Conservation (phyloP, 495 filamentous ascomycete genomes). For the Daldinia grandis region DNA sequence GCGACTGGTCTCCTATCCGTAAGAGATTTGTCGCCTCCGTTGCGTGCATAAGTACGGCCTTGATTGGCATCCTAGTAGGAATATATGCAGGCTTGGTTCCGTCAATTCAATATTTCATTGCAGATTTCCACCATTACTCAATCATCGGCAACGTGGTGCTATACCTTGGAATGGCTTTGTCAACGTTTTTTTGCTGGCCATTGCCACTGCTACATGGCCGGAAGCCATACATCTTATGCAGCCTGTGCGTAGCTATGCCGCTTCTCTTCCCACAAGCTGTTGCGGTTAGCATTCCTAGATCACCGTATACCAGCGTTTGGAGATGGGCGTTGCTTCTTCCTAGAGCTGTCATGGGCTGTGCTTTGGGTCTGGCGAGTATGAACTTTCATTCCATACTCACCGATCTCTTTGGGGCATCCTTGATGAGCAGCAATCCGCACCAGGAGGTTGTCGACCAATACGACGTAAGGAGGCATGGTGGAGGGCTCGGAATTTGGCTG, state of each 20-base stretch:
- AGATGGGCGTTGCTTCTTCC: constrained; percentile 68
- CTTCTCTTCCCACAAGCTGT: constrained; percentile 79
- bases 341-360: constrained; percentile 69
- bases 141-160: constrained; percentile 78
- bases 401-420: constrained; percentile 76
- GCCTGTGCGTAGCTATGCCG: constrained; percentile 71
- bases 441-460: constrained; percentile 69
- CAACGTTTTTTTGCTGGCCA: constrained; percentile 75
- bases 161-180: constrained; percentile 71
- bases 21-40: constrained; percentile 73
- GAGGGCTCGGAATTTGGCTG: constrained; percentile 79
- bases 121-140: constrained; percentile 68
- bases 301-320: constrained; percentile 64
- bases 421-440: constrained; percentile 74
- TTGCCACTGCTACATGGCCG: constrained; percentile 78
- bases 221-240: constrained; percentile 74
- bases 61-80: constrained; percentile 73
- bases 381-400: constrained; percentile 74
- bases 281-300: constrained; percentile 60
- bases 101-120: constrained; percentile 76
- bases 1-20: constrained; percentile 69
- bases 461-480: constrained; percentile 74
- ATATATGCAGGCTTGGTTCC: constrained; percentile 79
- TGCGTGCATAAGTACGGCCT: constrained; percentile 73
- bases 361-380: constrained; percentile 77